Evolutionary conservation across 768 basidiomycete species (phyloP), one percentile per base, ranked within the genome.

Genomic region (Obba rivulosa): DNA sequence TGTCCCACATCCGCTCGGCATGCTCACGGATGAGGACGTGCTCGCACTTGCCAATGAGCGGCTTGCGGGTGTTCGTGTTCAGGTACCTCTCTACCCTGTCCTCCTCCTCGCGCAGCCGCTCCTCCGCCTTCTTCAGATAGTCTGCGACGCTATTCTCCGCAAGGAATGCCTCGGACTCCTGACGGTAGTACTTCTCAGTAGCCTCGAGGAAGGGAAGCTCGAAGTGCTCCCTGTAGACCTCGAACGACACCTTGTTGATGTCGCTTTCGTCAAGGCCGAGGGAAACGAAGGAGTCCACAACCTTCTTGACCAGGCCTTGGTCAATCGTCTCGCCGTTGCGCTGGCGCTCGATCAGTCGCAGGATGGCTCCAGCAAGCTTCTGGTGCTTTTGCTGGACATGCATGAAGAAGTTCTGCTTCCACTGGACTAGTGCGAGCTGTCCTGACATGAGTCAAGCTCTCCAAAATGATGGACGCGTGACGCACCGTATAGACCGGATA

Each of bases 401-500:
- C 38, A 83, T 68, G 72, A 97, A 98, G 55, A 98, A 83, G 67
- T 93, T 85, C 52, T 77, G 73, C 62, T 87, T 95, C 96, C 96
- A 99, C 69, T 95, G 91, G 0, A 95, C 92, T 36, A 99, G 82
- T 1, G 95, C 89, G 53, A 99, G 85, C 92, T 86, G 51, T 17
- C 25, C 5, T 9, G 44, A 11, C 16, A 43, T 37, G 31, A 31
- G 28, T 13, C 28, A 13, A 31, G 13, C 7, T 31, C 28, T 13
- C 28, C 7, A 31, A 31, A 7, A 31, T 13, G 46, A 25, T 35
- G 16, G 5, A 31, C 7, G 28, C 9, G 23, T 10, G 17, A 69
- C 85, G 62, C 56, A 95, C 94, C 22, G 95, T 99, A 63, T 98
- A 98, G 17, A 99, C 91, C 1, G 83, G 84, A 69, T 97, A 98